Percentiles rank a stretch among this genome's conserved stretches.
Conservation (phyloP, 2,329 filamentous ascomycete genomes). For the Cordyceps cicadae region DNA sequence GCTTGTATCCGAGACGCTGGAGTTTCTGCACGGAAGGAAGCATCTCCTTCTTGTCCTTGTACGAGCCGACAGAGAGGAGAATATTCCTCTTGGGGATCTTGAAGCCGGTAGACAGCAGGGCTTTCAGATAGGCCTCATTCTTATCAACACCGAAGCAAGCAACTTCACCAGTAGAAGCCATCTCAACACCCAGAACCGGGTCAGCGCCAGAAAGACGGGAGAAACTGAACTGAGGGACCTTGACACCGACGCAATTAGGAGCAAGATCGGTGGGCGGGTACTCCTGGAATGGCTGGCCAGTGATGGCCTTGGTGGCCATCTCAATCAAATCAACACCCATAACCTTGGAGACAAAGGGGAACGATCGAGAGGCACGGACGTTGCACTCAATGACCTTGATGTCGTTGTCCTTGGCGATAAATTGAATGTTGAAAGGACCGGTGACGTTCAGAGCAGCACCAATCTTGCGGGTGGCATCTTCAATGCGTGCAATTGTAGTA, state of each 20-base stretch:
- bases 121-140: slow-evolving; percentile 97
- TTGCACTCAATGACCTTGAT: slow-evolving; percentile 99
- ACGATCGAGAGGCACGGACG: slow-evolving; percentile 88
- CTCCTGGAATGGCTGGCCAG: slow-evolving; percentile 69
- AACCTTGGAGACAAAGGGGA: slow-evolving; percentile 97
- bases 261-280: slow-evolving; percentile 74
- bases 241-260: slow-evolving; percentile 83
- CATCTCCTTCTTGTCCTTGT: slow-evolving; percentile 98
- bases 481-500: slow-evolving; percentile 84
- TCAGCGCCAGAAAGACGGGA: slow-evolving; percentile 92
- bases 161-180: slow-evolving; percentile 98
- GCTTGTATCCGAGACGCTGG: slow-evolving; percentile 83
- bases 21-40: slow-evolving; percentile 85
- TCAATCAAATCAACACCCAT: slow-evolving; percentile 97
- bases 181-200: slow-evolving; percentile 93
- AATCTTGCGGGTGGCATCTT: slow-evolving; percentile 93
- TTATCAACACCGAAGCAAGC: slow-evolving; percentile 93
- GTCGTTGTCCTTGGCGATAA: slow-evolving; percentile 98
- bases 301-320: slow-evolving; percentile 97
- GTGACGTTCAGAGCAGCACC: slow-evolving; percentile 90
- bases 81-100: slow-evolving; percentile 94
- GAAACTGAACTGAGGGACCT: slow-evolving; percentile 99
- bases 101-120: slow-evolving; percentile 90
- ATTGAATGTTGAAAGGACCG: slow-evolving; percentile 97
- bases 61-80: slow-evolving; percentile 88